Percentiles rank a stretch among this genome's conserved stretches.
Conservation (phyloP, 441 rosid genomes). For the Viola pubescens region DNA sequence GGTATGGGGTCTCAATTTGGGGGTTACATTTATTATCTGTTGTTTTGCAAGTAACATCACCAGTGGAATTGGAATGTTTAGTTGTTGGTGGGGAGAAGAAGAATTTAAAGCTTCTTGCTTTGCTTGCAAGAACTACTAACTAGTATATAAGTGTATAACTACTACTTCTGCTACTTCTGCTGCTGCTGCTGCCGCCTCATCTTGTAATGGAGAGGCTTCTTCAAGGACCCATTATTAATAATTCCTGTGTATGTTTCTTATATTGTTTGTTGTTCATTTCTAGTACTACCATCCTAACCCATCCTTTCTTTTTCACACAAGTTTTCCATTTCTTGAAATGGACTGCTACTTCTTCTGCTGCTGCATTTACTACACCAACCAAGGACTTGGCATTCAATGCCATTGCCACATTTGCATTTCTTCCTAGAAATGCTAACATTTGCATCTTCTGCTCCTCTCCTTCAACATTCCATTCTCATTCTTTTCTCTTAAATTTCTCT, state of each 20-base stretch:
- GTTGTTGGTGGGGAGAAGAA: too few relatives aligned
- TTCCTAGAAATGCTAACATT: slow-evolving; percentile 36
- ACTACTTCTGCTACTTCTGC: slow-evolving; percentile 10
- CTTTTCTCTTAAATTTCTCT: slow-evolving; percentile 27
- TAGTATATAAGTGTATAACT: too few relatives aligned
- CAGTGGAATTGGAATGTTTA: too few relatives aligned
- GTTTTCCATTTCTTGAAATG: slow-evolving; percentile 19
- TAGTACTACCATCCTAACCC: slow-evolving; percentile 17
- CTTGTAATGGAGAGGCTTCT: slow-evolving; percentile 53
- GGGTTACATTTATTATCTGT: slow-evolving; percentile 34
- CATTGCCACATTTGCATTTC: slow-evolving; percentile 18
- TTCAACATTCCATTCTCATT: slow-evolving; percentile 30
- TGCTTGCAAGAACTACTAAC: too few relatives aligned
- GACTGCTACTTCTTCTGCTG: slow-evolving; percentile 20
- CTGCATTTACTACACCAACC: slow-evolving; percentile 34
- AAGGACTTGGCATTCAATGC: slow-evolving; percentile 48
- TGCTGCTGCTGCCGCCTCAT: slow-evolving; percentile 14
- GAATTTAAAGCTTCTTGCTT: slow-evolving; percentile 21
- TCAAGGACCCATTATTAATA: slow-evolving; percentile 43
- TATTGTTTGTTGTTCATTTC: slow-evolving; percentile 17
- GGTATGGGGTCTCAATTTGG: slow-evolving; percentile 34
- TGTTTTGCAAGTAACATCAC: slow-evolving; percentile 22
- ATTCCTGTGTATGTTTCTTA: slow-evolving; percentile 52
- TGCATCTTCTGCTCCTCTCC: slow-evolving; percentile 23
- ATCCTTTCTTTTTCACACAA: too few relatives aligned